Percentiles rank a stretch among this genome's conserved stretches.
phyloP scores from a whole-genome alignment of 495 filamentous ascomycete genomes.

The Acidomyces sp. region DNA sequence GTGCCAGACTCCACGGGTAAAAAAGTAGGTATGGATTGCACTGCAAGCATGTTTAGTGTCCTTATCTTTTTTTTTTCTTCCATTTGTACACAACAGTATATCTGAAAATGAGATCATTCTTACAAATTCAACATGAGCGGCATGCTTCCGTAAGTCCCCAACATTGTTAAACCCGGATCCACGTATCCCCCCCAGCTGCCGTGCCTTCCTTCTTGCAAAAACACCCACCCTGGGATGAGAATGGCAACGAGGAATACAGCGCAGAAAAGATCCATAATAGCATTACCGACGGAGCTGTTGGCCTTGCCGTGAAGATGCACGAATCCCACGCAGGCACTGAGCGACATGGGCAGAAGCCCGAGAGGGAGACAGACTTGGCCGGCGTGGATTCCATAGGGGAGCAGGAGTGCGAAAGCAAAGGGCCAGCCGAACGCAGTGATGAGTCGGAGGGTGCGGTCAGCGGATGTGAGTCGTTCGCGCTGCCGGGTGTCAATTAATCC shows the following conservation, averaged over 20 bases:
- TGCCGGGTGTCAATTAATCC: no score
- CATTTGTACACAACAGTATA: neutral
- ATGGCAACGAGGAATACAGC: conserved; percentile 3
- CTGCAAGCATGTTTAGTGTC: conserved; percentile 1
- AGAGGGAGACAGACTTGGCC: neutral
- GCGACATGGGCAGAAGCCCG: conserved; percentile 5
- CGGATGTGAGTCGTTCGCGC: no score
- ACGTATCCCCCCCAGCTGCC: neutral
- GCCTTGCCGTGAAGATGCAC: neutral
- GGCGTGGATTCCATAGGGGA: conserved; percentile 2
- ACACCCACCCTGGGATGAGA: conserved; percentile 8
- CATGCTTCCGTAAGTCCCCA: conserved; percentile 9
- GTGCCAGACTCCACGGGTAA: conserved; percentile 1
- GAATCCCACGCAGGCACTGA: neutral
- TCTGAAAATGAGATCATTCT: neutral
- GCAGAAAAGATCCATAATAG: conserved; percentile 7
- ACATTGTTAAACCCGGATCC: neutral
- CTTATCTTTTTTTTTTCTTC: neutral
- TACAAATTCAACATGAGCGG: conserved; percentile 12
- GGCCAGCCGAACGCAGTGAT: conserved; percentile 2
- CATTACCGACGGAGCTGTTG: neutral
- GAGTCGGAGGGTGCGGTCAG: conserved; percentile 6
- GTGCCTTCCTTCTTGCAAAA: neutral
- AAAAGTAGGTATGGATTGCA: conserved; percentile 9
- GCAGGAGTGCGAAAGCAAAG: conserved; percentile 5